Evolutionary conservation across 2,329 filamentous ascomycete genomes (phyloP), one percentile per base, ranked within the genome.

Genomic region (Arthroderma sp.): DNA sequence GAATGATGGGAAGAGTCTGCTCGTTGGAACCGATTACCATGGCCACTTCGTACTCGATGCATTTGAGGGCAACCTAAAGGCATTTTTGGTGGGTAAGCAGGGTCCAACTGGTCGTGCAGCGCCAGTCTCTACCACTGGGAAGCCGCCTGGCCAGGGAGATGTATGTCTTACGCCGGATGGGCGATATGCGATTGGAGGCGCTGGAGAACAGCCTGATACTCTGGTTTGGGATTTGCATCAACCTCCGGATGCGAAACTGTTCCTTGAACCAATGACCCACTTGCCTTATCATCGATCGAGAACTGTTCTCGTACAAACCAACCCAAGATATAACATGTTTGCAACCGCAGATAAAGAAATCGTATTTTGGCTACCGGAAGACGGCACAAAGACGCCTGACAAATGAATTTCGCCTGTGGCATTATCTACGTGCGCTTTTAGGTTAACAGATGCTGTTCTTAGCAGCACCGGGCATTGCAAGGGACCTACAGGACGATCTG

Each of bases 31-130:
- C 1, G 88, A 85, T 53, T 88, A 87, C 5, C 80, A 80, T 55
- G 89, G 90, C 0, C 93, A 98, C 71, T 95, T 93, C 66, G 75
- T 98, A 1, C 77, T 98, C n/a, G 93, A 98, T 68, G 88, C 91
- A 1, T 97, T 96, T 68, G 84, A 88, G 43, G 93, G 91, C 39
- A 79, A 78, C 5, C 71, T 97, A 21, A 88, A 85, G 66, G 85
- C 87, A 8, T 90, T 87, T 68, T 77, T 91, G 58, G 71, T 73
- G 44, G 77, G 78, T 9, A 77, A 76, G 56, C 69, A 68, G 41
- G 72, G 73, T 19, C 66, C 72, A 0, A 73, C 77, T 9, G 77
- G 77, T n/a, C 74, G 79, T 58, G 72, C 75, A 19, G 72, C 73
- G 6, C 74, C 76, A 0, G 70, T 75, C 5, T 76, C 81, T 66